A percentile compares a stretch with the other conserved stretches of the same genome.
phyloP scores from a whole-genome alignment of 2,329 filamentous ascomycete species.

The Fragosphaeria purpurea region DNA sequence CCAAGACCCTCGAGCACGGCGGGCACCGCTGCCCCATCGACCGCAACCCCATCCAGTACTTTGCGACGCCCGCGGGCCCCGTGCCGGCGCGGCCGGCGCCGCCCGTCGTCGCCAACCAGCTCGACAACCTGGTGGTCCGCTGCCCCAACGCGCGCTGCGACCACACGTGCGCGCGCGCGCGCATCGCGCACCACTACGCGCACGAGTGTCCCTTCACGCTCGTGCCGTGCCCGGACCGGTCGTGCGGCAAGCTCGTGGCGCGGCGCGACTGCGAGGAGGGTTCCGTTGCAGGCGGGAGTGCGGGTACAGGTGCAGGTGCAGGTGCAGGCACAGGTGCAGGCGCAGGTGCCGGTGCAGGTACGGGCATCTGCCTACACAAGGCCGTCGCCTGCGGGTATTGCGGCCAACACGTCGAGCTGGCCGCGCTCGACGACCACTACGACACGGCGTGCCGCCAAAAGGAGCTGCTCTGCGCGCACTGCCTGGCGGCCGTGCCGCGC shows the following conservation, averaged over 20 bases:
- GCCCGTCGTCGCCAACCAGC: conserved; percentile 46
- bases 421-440: conserved; percentile 36
- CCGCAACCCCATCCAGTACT: conserved; percentile 31
- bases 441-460: conserved; percentile 34
- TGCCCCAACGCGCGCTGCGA: conserved; percentile 50
- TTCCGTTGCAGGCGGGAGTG: no score
- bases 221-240: conserved; percentile 44
- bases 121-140: conserved; percentile 48
- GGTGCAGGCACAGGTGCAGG: no score
- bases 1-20: conserved; percentile 31
- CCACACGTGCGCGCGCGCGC: conserved; percentile 39
- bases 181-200: conserved; percentile 45
- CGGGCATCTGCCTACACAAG: conserved; percentile 45
- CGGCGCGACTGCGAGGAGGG: conserved; percentile 35
- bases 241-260: conserved; percentile 41
- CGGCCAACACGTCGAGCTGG: conserved; percentile 35
- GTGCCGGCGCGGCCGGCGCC: conserved; percentile 21
- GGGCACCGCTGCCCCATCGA: conserved; percentile 46
- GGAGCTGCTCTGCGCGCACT: conserved; percentile 39
- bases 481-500: conserved; percentile 33
- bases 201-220: conserved; percentile 46
- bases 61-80: conserved; percentile 15
- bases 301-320: no score
- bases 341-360: no score
- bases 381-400: conserved; percentile 44